phyloP scores from a whole-genome alignment of 805 yeast species.

The Yarrowia sp. region DNA sequence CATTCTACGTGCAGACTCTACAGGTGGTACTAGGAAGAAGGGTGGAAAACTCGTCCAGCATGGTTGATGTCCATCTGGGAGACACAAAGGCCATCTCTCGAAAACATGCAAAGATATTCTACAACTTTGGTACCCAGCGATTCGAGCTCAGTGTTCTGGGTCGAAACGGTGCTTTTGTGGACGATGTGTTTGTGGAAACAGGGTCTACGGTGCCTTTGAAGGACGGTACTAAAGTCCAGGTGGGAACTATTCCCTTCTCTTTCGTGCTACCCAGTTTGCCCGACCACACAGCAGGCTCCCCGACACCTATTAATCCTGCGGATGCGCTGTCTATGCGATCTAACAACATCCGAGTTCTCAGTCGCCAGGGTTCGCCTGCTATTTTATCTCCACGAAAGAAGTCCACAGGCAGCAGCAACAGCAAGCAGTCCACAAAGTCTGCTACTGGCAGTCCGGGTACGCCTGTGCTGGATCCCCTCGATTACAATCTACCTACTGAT shows the following conservation, averaged over 20 bases:
- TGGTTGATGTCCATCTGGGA: conserved; percentile 85
- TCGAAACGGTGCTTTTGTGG: conserved; percentile 94
- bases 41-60: conserved; percentile 57
- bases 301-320: conserved; percentile 17
- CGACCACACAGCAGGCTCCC: background rate
- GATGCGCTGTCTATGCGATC: conserved; percentile 19
- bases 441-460: conserved; percentile 1
- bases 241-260: conserved; percentile 85
- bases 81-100: conserved; percentile 90
- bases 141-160: conserved; percentile 91
- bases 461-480: background rate
- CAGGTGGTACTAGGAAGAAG: conserved; percentile 92
- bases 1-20: conserved; percentile 93
- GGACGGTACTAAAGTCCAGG: conserved; percentile 74
- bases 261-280: conserved; percentile 71
- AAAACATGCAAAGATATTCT: conserved; percentile 91
- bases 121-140: conserved; percentile 92
- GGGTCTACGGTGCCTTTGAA: conserved; percentile 86
- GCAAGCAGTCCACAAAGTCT: conserved; percentile 14
- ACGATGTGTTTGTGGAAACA: conserved; percentile 81
- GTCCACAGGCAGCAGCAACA: conserved; percentile 4
- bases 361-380: conserved; percentile 17
- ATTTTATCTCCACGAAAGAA: conserved; percentile 5
- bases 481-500: background rate
- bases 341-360: conserved; percentile 11